A percentile compares a stretch with the other conserved stretches of the same genome.
Conservation (phyloP, 2,329 filamentous ascomycete genomes). For the Chaetomium strumarium region DNA sequence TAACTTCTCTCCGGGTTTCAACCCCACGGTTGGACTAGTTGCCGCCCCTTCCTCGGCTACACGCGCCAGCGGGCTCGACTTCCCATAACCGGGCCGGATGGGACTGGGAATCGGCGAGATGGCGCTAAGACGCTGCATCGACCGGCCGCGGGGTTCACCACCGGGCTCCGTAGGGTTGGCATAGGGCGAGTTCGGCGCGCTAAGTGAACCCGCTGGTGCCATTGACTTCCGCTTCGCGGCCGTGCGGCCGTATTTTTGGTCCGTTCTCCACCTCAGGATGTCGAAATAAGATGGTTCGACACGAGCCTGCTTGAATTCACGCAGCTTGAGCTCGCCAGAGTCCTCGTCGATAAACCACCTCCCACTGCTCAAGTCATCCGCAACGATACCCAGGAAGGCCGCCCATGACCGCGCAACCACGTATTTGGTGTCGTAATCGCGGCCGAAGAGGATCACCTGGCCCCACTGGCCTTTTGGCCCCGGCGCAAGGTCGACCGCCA, state of each 20-base stretch:
- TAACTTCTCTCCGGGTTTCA: constrained; percentile 43
- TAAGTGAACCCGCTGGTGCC: constrained; percentile 32
- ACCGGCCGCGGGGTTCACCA: constrained; percentile 60
- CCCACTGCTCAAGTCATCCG: constrained; percentile 83
- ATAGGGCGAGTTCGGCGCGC: constrained; percentile 54
- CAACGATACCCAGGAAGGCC: constrained; percentile 75
- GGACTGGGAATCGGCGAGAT: constrained; percentile 60
- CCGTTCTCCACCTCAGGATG: constrained; percentile 88
- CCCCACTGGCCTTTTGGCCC: constrained; percentile 90
- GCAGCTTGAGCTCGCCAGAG: constrained; percentile 80
- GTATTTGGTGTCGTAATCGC: constrained; percentile 98
- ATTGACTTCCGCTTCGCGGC: constrained; percentile 49
- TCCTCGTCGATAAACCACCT: constrained; percentile 95
- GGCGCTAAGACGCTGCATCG: constrained; percentile 62
- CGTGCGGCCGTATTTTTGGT: constrained; percentile 84
- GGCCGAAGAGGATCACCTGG: constrained; percentile 92
- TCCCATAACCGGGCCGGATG: constrained; percentile 58
- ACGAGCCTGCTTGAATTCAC: constrained; percentile 82
- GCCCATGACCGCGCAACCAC: constrained; percentile 91
- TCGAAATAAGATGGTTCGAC: constrained; percentile 93
- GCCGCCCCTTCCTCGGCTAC: constrained; percentile 60
- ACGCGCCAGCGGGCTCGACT: constrained; percentile 64
- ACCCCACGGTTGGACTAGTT: constrained; percentile 32
- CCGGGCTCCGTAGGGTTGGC: constrained; percentile 56
- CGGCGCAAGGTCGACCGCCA: constrained; percentile 87